Percentiles rank a stretch among this genome's conserved stretches.
Conservation (phyloP, 2,329 filamentous ascomycete species). For the Aspergillus ochraceoroseus region DNA sequence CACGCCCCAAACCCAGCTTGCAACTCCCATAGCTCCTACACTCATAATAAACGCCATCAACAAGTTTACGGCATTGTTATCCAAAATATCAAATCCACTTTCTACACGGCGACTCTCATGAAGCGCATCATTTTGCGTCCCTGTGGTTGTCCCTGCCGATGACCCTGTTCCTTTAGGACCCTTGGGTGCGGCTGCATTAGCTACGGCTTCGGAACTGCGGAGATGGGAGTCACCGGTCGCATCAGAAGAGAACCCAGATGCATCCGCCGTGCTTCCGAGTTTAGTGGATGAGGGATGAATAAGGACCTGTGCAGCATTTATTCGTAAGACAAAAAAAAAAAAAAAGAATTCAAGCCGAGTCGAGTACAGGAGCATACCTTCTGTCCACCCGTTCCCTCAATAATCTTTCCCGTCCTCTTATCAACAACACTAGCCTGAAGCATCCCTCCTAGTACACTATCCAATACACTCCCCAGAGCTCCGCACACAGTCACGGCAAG, state of each 20-base stretch:
- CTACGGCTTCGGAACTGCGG: constrained; percentile 27
- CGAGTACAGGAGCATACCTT: too few relatives aligned
- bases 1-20: constrained; percentile 34
- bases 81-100: constrained; percentile 67
- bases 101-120: constrained; percentile 61
- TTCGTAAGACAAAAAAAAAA: not conserved
- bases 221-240: constrained; percentile 24
- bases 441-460: constrained; percentile 79
- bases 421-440: constrained; percentile 85
- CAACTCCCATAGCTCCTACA: constrained; percentile 64
- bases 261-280: constrained; percentile 17
- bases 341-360: too few relatives aligned
- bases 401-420: constrained; percentile 73
- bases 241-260: constrained; percentile 5
- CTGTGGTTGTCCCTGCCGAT: constrained; percentile 16
- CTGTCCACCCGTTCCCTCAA: constrained; percentile 75
- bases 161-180: constrained; percentile 19
- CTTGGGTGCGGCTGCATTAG: constrained; percentile 28
- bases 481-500: constrained; percentile 65
- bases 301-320: constrained; percentile 7
- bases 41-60: constrained; percentile 84
- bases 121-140: constrained; percentile 26
- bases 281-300: constrained; percentile 28
- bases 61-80: constrained; percentile 95
- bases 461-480: constrained; percentile 71